phyloP scores from a whole-genome alignment of 164 flowering plant species.

The Aristolochia contorta region DNA sequence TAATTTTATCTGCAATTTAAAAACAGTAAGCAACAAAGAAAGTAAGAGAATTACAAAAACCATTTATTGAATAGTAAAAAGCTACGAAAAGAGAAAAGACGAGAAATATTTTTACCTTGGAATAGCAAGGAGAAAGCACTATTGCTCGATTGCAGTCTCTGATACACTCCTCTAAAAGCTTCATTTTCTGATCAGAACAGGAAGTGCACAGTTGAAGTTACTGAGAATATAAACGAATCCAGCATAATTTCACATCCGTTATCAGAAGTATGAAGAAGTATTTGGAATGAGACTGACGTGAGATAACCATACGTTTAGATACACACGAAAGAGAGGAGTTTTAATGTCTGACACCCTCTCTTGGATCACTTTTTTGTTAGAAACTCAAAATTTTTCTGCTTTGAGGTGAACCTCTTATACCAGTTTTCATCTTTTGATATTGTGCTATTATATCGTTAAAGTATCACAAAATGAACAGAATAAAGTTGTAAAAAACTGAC shows the following conservation, averaged over 20 bases:
- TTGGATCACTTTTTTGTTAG: no score
- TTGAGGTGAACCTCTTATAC: no score
- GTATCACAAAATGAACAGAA: background rate
- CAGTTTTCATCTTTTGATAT: no score
- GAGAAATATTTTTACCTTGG: conserved; percentile 43
- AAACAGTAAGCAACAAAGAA: no score
- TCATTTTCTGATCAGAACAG: conserved; percentile 43
- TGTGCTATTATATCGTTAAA: no score
- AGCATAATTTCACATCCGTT: background rate
- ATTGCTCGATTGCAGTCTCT: conserved; percentile 75
- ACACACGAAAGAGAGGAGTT: background rate
- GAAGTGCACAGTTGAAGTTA: background rate
- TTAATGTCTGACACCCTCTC: background rate
- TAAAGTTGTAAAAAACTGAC: conserved; percentile 11
- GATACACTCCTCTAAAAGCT: conserved; percentile 39
- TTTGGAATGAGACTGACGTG: no score
- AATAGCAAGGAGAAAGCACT: conserved; percentile 40
- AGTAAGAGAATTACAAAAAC: no score
- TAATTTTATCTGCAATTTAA: no score
- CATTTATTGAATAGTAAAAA: no score
- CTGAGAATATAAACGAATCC: background rate
- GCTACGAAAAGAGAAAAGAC: background rate
- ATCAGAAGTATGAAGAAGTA: background rate
- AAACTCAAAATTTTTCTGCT: no score
- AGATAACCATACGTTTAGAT: no score